Conservation (phyloP, 2,329 filamentous ascomycete genomes). For the Epichloe sylvatica region DNA sequence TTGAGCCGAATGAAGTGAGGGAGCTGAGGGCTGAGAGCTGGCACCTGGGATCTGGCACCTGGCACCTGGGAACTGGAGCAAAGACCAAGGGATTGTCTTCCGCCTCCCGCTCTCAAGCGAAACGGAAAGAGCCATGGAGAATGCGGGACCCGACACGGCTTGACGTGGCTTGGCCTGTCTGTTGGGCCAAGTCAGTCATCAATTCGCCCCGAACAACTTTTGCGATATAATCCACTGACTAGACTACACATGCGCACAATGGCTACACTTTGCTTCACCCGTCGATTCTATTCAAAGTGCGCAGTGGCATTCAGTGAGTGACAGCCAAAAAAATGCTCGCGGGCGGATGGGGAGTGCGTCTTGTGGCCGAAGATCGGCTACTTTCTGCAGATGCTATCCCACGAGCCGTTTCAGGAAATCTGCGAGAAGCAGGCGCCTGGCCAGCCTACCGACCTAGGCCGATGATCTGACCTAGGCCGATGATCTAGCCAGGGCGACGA, state of each 20-base stretch:
- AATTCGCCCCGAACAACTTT: background rate
- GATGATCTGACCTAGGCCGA: background rate
- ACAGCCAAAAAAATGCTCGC: background rate
- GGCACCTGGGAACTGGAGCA: background rate
- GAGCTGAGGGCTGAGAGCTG: background rate
- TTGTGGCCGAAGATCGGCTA: background rate
- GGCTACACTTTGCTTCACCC: background rate
- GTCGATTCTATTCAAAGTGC: background rate
- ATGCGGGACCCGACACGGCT: constrained; percentile 2
- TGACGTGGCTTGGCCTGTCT: constrained; percentile 4
- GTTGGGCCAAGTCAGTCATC: background rate
- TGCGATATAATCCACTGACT: background rate
- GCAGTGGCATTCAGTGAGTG: background rate
- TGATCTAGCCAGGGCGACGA: background rate
- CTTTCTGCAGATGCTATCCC: background rate
- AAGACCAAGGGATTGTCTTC: constrained; percentile 2
- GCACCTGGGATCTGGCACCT: background rate
- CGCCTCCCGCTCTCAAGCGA: constrained; percentile 4
- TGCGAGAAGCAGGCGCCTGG: background rate
- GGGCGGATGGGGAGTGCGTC: background rate
- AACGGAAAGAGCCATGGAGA: constrained; percentile 4
- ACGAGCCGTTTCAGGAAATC: background rate
- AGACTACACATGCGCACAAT: background rate
- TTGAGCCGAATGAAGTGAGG: background rate
- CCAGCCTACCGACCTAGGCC: background rate